A percentile compares a stretch with the other conserved stretches of the same genome.
Evolutionary conservation across 768 basidiomycete genomes (phyloP).

Genomic region (Hortiboletus campestris): DNA sequence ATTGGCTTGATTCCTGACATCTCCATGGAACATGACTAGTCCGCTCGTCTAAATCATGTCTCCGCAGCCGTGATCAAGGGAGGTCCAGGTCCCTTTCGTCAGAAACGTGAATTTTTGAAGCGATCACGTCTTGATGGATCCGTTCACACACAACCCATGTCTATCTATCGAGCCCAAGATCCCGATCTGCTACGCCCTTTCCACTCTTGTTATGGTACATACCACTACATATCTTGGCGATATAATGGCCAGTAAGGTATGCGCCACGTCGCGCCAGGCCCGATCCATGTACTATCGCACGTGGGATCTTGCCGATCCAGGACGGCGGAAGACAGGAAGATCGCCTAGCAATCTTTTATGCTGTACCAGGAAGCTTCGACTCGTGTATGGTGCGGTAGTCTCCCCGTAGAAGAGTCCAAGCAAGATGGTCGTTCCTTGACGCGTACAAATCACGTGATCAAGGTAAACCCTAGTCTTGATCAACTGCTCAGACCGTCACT

Average conservation of each 20-base stretch:
- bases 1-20: neutral
- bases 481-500: neutral
- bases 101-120: neutral
- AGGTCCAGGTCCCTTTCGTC: too few relatives aligned
- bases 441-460: slow-evolving; percentile 18
- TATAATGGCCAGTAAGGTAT: neutral
- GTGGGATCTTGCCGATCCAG: neutral
- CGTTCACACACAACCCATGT: neutral
- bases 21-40: neutral
- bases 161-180: neutral
- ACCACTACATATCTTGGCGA: too few relatives aligned
- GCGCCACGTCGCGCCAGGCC: neutral
- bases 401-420: too few relatives aligned
- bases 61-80: neutral
- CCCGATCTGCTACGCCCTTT: neutral
- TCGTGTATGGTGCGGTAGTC: neutral
- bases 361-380: too few relatives aligned
- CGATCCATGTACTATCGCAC: neutral
- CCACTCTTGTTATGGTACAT: neutral
- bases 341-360: neutral
- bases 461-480: neutral
- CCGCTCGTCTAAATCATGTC: neutral
- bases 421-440: neutral
- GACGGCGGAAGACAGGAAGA: neutral
- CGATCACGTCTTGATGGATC: neutral